phyloP scores from a whole-genome alignment of 2,329 filamentous ascomycete species.

The Penicillium sp. region DNA sequence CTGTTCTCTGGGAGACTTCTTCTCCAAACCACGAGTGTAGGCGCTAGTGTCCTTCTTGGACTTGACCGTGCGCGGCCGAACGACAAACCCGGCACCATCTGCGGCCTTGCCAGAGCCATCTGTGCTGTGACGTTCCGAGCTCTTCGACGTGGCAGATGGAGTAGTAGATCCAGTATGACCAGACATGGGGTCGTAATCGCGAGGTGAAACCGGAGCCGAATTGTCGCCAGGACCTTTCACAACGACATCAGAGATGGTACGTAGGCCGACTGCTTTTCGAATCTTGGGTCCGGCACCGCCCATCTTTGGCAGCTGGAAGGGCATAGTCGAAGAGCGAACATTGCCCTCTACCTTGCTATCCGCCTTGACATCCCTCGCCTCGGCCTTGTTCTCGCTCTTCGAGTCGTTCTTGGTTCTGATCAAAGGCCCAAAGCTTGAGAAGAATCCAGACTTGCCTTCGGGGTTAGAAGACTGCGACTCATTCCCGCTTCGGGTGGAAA shows the following conservation, averaged over 20 bases:
- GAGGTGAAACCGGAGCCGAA: constrained; percentile 51
- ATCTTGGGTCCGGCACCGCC: constrained; percentile 60
- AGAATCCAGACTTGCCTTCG: constrained; percentile 54
- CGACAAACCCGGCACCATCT: constrained; percentile 54
- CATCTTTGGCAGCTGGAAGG: constrained; percentile 55
- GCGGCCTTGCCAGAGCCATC: constrained; percentile 59
- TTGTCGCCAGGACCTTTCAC: constrained; percentile 54
- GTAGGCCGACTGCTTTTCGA: constrained; percentile 68
- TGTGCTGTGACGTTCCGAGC: constrained; percentile 78
- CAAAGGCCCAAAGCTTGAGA: constrained; percentile 53
- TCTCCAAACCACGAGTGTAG: constrained; percentile 82
- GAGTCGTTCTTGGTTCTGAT: constrained; percentile 49
- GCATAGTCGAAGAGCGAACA: constrained; percentile 53
- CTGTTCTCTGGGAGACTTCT: constrained; percentile 79
- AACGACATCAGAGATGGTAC: constrained; percentile 78
- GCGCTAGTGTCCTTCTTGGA: constrained; percentile 94
- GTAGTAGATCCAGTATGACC: constrained; percentile 75
- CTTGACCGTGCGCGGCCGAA: constrained; percentile 62
- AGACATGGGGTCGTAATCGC: constrained; percentile 64
- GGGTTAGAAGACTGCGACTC: constrained; percentile 57
- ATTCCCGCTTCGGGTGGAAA: constrained; percentile 45
- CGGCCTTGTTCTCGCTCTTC: constrained; percentile 38
- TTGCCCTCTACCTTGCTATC: constrained; percentile 32
- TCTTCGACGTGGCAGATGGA: constrained; percentile 65
- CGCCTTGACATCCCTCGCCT: not conserved